Evolutionary conservation across 768 basidiomycete genomes (phyloP), one percentile per base, ranked within the genome.

Genomic region (Mycena vitilis): DNA sequence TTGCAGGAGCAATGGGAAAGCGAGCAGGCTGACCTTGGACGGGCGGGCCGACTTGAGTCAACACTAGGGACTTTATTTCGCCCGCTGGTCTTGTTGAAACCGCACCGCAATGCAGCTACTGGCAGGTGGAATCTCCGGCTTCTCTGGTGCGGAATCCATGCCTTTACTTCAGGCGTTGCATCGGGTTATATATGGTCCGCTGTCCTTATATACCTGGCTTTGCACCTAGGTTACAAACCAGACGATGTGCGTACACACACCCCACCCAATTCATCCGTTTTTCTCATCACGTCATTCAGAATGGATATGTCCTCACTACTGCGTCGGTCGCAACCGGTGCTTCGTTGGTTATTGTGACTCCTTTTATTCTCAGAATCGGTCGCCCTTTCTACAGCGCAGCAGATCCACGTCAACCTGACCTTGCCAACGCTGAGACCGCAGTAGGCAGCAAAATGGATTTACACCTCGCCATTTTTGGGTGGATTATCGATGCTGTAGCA

Each of bases 401-500:
- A 20, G 42, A 44, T 44, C 5, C 4, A 16, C 42, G 13, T 25
- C n/a, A 37, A 25, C 25, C 4, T 13, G 25, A 37, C 15, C 13
- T n/a, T 37, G 5, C 34, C 25, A 38, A 51, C n/a, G 20, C 60
- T 47, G 36, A 48, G 36, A 48, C 5, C 18, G 22, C 58, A 36
- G 49, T 11, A 18, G 34, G n/a, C 48, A 60, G 59, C 23, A 62
- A 62, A 34, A 53, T 62, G 60, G 60, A 62, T 34, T 30, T 34
- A 44, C 60, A 62, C 38, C 49, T 62, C 16, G 60, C 60, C 25
- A 62, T 62, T 12, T 62, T 62, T 23, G 60, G 49, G 20, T 62
- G 60, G 60, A 42, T 42, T 9, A 8, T 53, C 22, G 60, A 62
- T 25, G 37, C 44, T 30, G 25, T 62, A 12, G 60, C 60, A 16